Base-by-base conservation (phyloP, 257 asterid species). In the Verbascum thapsus region DNA sequence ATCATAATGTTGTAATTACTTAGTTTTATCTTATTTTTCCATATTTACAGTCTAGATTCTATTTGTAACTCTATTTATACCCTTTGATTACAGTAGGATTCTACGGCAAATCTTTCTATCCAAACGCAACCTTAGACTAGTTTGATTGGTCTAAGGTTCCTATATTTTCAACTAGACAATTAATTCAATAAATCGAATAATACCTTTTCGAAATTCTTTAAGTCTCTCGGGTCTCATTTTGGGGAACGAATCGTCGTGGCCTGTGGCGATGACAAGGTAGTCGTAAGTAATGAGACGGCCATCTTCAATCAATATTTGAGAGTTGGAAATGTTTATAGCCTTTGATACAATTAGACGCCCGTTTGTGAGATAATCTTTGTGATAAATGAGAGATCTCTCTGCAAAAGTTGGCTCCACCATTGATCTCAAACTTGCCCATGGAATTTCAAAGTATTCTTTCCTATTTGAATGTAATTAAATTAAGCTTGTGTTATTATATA, bases 391-490 rank as follows among this genome's bases (percentile, higher is more conserved):
- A 1, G 98, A 82, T 78, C 96, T 82, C 76, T 78, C 81, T 0
- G 88, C 84, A 44, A 91, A 88, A 5, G 78, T 62, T 19, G 95
- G 98, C 85, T 91, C 94, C 71, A 88, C 91, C 78, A 66, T 71
- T 50, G 87, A 69, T 76, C 98, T 84, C 79, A 77, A 86, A 71
- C 95, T 84, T 55, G 94, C 96, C 86, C 85, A 91, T 30, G 95
- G 88, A 61, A 91, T 88, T 78, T 91, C 96, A 53, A 85, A 88
- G 68, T 91, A 91, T 1, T 91, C 98, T 68, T 91, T 88, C 87
- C 96, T 90, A 66, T 66, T 68, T 35, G n/a, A 7, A 66, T 35
- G 13, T 13, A 59, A 13, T n/a, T n/a, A n/a, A n/a, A n/a, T n/a
- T n/a, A n/a, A 26, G 18, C 11, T 63, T 8, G 43, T 12, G 62